A percentile compares a stretch with the other conserved stretches of the same genome.
Evolutionary conservation across 148 eudicot species (phyloP).

Genomic region (Gaultheria prostrata): DNA sequence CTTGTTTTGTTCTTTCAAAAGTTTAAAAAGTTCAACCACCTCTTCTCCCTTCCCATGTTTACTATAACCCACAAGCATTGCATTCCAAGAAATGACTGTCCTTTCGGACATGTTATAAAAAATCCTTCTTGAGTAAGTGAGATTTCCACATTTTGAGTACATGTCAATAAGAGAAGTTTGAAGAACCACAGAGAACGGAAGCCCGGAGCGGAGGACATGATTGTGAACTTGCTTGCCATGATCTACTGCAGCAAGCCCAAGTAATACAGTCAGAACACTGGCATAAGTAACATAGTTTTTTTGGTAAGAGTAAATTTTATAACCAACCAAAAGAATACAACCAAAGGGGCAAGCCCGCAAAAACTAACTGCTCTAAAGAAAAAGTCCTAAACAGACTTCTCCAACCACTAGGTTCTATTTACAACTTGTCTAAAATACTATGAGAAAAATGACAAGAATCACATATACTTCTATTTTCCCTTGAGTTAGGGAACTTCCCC

Average conservation of each 20-base stretch:
- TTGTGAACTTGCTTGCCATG: slow-evolving; percentile 80
- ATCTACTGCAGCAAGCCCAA: slow-evolving; percentile 76
- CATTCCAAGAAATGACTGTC: slow-evolving; percentile 84
- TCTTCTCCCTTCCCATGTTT: slow-evolving; percentile 70
- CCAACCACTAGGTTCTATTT: no score
- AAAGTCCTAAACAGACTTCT: no score
- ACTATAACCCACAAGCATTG: slow-evolving; percentile 82
- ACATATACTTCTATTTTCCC: no score
- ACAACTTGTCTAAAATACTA: no score
- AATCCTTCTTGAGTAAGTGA: slow-evolving; percentile 63
- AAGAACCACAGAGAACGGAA: slow-evolving; percentile 56
- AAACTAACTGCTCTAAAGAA: no score
- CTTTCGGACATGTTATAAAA: slow-evolving; percentile 72
- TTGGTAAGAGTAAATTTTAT: no score
- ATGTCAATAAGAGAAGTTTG: slow-evolving; percentile 84
- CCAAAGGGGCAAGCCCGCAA: no score
- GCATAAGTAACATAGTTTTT: slow-evolving; percentile 83
- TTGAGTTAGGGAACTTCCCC: no score
- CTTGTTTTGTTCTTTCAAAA: slow-evolving; percentile 54
- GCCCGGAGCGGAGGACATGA: slow-evolving; percentile 52
- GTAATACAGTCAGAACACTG: slow-evolving; percentile 66
- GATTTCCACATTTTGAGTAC: slow-evolving; percentile 93
- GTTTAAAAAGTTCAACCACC: slow-evolving; percentile 54
- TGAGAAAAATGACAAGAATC: no score
- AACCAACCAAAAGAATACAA: no score